A percentile compares a stretch with the other conserved stretches of the same genome.
phyloP scores from a whole-genome alignment of 2,329 filamentous ascomycete species.

The Aspergillus ustus region DNA sequence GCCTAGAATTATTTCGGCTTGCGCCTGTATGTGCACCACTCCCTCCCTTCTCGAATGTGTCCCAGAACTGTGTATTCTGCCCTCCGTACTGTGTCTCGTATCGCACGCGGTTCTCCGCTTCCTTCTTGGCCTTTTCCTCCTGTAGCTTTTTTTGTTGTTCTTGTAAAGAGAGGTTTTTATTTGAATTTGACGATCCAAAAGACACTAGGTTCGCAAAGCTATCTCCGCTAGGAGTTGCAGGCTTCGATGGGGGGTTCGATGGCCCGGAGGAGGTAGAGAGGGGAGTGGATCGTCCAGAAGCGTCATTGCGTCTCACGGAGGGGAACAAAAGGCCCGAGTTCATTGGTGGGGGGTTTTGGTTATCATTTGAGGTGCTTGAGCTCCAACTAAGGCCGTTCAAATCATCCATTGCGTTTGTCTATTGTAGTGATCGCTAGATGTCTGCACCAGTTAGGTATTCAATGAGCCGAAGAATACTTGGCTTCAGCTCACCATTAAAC shows the following conservation, averaged over 20 bases:
- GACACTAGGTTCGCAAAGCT: constrained; percentile 70
- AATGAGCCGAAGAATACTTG: neutral
- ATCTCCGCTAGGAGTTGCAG: constrained; percentile 49
- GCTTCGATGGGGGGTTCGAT: constrained; percentile 45
- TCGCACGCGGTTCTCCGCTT: constrained; percentile 72
- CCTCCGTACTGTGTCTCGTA: constrained; percentile 78
- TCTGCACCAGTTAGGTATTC: constrained; percentile 24
- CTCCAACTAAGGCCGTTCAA: constrained; percentile 53
- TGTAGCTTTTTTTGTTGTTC: constrained; percentile 72
- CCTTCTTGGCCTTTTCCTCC: constrained; percentile 76
- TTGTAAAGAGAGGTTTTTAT: constrained; percentile 70
- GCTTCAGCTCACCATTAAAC: constrained; percentile 25
- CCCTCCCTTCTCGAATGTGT: constrained; percentile 66
- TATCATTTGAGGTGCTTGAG: constrained; percentile 36
- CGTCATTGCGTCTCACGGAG: constrained; percentile 41
- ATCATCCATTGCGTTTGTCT: constrained; percentile 48
- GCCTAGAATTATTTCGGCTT: constrained; percentile 43
- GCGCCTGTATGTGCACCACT: constrained; percentile 51
- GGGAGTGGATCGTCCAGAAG: constrained; percentile 51
- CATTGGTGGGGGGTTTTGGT: constrained; percentile 45
- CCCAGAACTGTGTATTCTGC: constrained; percentile 71
- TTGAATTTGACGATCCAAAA: constrained; percentile 52
- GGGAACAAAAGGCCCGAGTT: constrained; percentile 41
- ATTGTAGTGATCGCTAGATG: constrained; percentile 17
- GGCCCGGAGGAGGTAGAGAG: constrained; percentile 37